Conservation (phyloP, 2,329 filamentous ascomycete species). For the Cercospora brassicicola region DNA sequence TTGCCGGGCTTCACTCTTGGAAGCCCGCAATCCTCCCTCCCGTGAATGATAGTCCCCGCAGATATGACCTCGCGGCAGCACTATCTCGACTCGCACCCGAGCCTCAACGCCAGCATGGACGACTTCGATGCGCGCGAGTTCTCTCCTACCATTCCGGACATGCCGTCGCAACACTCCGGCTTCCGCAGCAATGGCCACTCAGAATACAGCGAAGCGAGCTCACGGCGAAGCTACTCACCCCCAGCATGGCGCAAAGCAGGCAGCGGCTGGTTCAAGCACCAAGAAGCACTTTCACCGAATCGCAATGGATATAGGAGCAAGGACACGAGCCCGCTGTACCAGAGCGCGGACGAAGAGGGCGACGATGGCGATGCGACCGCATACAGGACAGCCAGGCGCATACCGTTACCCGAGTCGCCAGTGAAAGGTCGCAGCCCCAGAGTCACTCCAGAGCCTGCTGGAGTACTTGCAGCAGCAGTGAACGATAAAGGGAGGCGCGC, state of each 20-base stretch:
- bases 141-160: constrained; percentile 55
- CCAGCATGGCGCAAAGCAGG: constrained; percentile 63
- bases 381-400: constrained; percentile 38
- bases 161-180: constrained; percentile 63
- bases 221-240: constrained; percentile 63
- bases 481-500: constrained; percentile 29
- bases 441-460: constrained; percentile 35
- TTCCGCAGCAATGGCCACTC: constrained; percentile 54
- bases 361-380: constrained; percentile 51
- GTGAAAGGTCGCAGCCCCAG: constrained; percentile 40
- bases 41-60: constrained; percentile 24
- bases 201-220: constrained; percentile 49
- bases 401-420: constrained; percentile 61
- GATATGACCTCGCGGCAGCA: constrained; percentile 28
- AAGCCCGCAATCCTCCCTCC: constrained; percentile 11
- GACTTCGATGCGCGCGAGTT: constrained; percentile 60
- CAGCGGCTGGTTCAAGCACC: constrained; percentile 58
- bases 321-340: constrained; percentile 61
- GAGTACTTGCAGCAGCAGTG: constrained; percentile 16
- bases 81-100: constrained; percentile 52
- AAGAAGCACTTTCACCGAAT: constrained; percentile 41
- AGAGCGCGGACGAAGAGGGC: constrained; percentile 52
- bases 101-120: constrained; percentile 60
- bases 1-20: constrained; percentile 10
- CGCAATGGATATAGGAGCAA: constrained; percentile 55